Evolutionary conservation across 148 eudicot genomes (phyloP).

Genomic region (Diospyros kaki): DNA sequence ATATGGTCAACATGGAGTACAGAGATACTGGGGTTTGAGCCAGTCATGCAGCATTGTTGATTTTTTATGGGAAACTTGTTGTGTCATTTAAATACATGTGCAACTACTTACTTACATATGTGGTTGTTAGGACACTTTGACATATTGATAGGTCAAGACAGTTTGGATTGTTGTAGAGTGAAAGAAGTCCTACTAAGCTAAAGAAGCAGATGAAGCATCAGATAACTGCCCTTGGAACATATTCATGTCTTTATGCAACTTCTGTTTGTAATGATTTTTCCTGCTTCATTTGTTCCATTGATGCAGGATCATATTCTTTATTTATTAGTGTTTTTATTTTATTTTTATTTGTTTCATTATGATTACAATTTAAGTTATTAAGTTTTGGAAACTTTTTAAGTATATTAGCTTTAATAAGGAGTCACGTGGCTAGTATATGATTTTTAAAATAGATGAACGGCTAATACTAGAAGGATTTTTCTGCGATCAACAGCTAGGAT

Average conservation of each 20-base stretch:
- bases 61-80: not conserved
- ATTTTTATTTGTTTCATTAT: too few relatives aligned
- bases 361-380: too few relatives aligned
- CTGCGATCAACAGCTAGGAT: too few relatives aligned
- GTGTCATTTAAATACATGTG: not conserved
- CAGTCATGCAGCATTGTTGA: not conserved
- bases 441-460: too few relatives aligned
- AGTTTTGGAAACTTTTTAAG: too few relatives aligned
- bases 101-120: not conserved
- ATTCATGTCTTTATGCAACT: not conserved
- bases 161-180: not conserved
- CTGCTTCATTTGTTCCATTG: not conserved
- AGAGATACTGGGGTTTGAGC: not conserved
- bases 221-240: not conserved
- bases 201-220: too few relatives aligned
- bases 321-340: too few relatives aligned
- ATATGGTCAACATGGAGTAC: slow-evolving; percentile 3
- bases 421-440: too few relatives aligned
- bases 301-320: too few relatives aligned
- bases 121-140: not conserved
- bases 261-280: not conserved
- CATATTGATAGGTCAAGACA: not conserved
- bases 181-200: too few relatives aligned
- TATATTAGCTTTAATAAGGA: too few relatives aligned
- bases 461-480: too few relatives aligned